Evolutionary conservation across 2,329 filamentous ascomycete species (phyloP), one percentile per base, ranked within the genome.

Genomic region (Rhynchosporium agropyri): DNA sequence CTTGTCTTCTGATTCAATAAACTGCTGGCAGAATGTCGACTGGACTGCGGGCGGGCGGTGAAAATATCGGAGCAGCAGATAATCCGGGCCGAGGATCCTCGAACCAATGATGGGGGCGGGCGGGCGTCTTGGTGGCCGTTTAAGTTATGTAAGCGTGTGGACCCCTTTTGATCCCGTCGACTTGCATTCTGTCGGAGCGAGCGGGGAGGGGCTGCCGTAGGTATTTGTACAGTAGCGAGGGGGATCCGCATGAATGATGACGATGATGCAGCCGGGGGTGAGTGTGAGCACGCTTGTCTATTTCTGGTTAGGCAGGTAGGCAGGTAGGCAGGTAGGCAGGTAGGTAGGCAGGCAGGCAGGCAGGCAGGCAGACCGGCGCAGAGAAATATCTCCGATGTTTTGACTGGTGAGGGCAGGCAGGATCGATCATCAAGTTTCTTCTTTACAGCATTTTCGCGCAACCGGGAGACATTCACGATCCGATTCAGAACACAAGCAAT

Each of bases 171-270:
- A 20, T 53, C 7, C 13, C 31, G 26, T 31, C 38, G 50, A 53
- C 31, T 53, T 31, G 50, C n/a, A 8, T 31, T 15, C 38, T 53
- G 38, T 51, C 31, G 36, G 38, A 53, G 50, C 50, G 6, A n/a
- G n/a, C 1, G 8, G 40, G 28, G 53, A 45, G 12, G 20, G 51
- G 31, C 45, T n/a, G 53, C 54, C 54, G 29, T 36, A 36, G 9
- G 33, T 62, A 58, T 62, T 62, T 62, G 55, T n/a, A n/a, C n/a
- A n/a, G n/a, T 58, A 58, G 10, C 45, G 50, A 61, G 20, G 43
- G 13, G 29, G n/a, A 38, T 51, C 46, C 38, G 45, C 43, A 33
- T 20, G 20, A 20, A 20, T 20, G 20, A 20, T 20, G 20, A 42
- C 15, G 57, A 36, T 28, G 29, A 40, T 42, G 58, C 38, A 61